Conservation (phyloP, 2,329 filamentous ascomycete species). For the Ophiosphaerella herpotricha region DNA sequence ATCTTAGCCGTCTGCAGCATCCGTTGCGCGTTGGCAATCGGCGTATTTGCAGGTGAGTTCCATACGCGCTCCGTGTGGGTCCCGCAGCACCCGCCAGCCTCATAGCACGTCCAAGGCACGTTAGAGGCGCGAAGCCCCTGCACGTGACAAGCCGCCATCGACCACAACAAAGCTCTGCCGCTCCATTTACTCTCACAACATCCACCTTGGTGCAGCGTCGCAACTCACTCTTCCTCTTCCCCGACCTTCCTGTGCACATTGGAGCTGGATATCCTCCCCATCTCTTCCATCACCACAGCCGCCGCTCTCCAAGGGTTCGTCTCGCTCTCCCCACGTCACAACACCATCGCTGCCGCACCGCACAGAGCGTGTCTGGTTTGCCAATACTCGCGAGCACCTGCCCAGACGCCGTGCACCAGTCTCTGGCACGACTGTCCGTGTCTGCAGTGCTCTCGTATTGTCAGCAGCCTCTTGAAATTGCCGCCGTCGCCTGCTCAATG, state of each 20-base stretch:
- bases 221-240: constrained; percentile 19
- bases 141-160: too few relatives aligned
- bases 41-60: constrained; percentile 30
- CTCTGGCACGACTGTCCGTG: constrained; percentile 21
- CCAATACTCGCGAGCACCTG: constrained; percentile 35
- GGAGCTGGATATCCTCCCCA: constrained; percentile 40
- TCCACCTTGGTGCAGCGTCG: constrained; percentile 40
- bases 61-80: constrained; percentile 40
- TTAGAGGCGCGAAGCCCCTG: too few relatives aligned
- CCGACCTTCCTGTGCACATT: constrained; percentile 30
- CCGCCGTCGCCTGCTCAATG: constrained; percentile 15
- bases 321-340: constrained; percentile 33
- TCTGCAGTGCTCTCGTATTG: constrained; percentile 28
- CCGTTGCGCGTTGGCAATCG: constrained; percentile 28
- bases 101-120: constrained; percentile 17
- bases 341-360: constrained; percentile 40
- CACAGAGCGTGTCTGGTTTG: constrained; percentile 37
- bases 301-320: constrained; percentile 37
- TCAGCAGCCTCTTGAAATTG: constrained; percentile 23
- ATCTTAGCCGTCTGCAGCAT: constrained; percentile 9
- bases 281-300: constrained; percentile 30
- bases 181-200: constrained; percentile 40
- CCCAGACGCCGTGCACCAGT: constrained; percentile 27
- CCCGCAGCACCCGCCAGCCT: constrained; percentile 36
- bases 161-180: constrained; percentile 42